Percentiles rank a stretch among this genome's conserved stretches.
phyloP scores from a whole-genome alignment of 108 stramenopile genomes.

The Skeletonema costatum region DNA sequence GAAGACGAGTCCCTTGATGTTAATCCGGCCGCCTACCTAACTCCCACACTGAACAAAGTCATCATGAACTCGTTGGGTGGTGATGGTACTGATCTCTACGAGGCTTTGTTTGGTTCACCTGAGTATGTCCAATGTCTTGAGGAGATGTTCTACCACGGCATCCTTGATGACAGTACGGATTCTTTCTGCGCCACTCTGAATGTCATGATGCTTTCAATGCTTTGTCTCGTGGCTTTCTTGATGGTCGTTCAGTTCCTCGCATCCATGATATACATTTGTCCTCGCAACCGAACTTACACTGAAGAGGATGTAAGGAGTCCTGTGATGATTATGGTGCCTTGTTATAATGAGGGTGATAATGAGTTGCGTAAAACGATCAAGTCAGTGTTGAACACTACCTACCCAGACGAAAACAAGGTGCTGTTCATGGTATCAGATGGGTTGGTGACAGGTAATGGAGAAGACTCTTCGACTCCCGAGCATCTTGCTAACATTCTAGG shows the following conservation, averaged over 20 bases:
- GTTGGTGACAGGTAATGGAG: constrained; percentile 57
- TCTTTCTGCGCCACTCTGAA: constrained; percentile 39
- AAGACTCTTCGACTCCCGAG: constrained; percentile 45
- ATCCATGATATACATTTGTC: constrained; percentile 40
- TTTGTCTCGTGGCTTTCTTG: constrained; percentile 45
- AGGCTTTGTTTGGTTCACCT: constrained; percentile 30
- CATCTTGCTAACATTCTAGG: constrained; percentile 58
- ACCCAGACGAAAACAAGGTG: constrained; percentile 64
- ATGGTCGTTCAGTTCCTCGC: constrained; percentile 47
- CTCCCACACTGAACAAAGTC: constrained; percentile 37
- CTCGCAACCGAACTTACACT: constrained; percentile 27
- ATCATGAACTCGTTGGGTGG: constrained; percentile 39
- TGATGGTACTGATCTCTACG: constrained; percentile 44
- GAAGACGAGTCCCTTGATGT: constrained; percentile 4
- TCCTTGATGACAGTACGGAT: constrained; percentile 35
- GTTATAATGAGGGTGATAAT: constrained; percentile 67
- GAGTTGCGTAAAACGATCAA: constrained; percentile 66
- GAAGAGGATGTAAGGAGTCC: constrained; percentile 38
- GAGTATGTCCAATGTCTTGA: constrained; percentile 48
- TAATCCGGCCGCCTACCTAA: constrained; percentile 33
- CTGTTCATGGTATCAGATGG: constrained; percentile 63
- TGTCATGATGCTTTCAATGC: constrained; percentile 47
- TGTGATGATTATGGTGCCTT: constrained; percentile 63
- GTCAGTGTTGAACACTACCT: constrained; percentile 49
- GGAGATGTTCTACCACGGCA: constrained; percentile 41